Base-by-base conservation (phyloP, 805 yeast genomes). In the Myxozyma neotropica region DNA sequence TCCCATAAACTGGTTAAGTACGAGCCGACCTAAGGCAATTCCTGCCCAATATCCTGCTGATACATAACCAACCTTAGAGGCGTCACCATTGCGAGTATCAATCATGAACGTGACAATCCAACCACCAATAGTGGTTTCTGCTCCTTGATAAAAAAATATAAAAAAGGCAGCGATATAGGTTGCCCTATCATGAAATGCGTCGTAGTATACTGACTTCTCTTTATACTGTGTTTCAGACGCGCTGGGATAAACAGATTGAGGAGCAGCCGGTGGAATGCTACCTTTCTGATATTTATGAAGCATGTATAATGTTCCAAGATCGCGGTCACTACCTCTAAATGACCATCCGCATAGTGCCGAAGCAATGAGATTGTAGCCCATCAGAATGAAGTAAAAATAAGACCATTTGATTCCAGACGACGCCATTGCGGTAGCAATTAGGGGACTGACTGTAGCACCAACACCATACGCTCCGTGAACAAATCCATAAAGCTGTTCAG, bases 1-100 rank as follows among this genome's bases (percentile, higher is more conserved):
- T 33, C 68, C 67, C 5, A 65, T 56, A 15, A 86, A 70, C 17
- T 76, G 66, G 29, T 68, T 70, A 6, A 86, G 71, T 3, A 76
- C 62, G 46, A 87, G 72, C 63, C 93, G 74, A 0, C 92, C 92
- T 17, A 80, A 58, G 0, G 91, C 83, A 21, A 87, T 70, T 0
- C 93, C 93, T 29, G 80, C 79, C 90, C 91, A 86, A 67, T 81
- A 86, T 12, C 88, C 86, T 7, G 89, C 80, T 0, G 87, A 83
- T n/a, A 85, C 82, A 68, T 83, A 84, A 6, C 90, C 86, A 65
- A 83, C 80, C n/a, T 74, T 69, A 1, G 74, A 65, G 31, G 75
- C 74, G 50, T 76, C 72, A 19, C 83, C 83, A 10, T 77, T 72
- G 58, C 88, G 79, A 52, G 83, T 79, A 26, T 79, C 81, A 42